phyloP scores from a whole-genome alignment of 176 grass and related monocot genomes.

The Triticum aestivum region IWGSC_CS_RefSeq_v2.1 NC_057803.1:18526634-18527133 shows the following conservation, averaged over 20 bases:
- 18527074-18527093: too few relatives aligned
- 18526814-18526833: not conserved
- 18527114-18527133: too few relatives aligned
- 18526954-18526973: not conserved
- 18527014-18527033: not conserved
- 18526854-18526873: not conserved
- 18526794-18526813: not conserved
- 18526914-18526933: not conserved
- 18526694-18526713: not conserved
- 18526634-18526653: not conserved
- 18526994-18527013: not conserved
- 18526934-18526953: not conserved
- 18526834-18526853: not conserved
- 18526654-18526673: not conserved
- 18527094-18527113: too few relatives aligned
- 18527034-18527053: not conserved
- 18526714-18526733: not conserved
- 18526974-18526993: not conserved
- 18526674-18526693: not conserved
- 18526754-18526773: not conserved
- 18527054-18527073: too few relatives aligned
- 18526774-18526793: not conserved
- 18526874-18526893: conserved; percentile 1
- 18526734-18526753: not conserved
- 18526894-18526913: not conserved